Base-by-base conservation (phyloP, 2,329 filamentous ascomycete genomes). In the Clonostachys solani region DNA sequence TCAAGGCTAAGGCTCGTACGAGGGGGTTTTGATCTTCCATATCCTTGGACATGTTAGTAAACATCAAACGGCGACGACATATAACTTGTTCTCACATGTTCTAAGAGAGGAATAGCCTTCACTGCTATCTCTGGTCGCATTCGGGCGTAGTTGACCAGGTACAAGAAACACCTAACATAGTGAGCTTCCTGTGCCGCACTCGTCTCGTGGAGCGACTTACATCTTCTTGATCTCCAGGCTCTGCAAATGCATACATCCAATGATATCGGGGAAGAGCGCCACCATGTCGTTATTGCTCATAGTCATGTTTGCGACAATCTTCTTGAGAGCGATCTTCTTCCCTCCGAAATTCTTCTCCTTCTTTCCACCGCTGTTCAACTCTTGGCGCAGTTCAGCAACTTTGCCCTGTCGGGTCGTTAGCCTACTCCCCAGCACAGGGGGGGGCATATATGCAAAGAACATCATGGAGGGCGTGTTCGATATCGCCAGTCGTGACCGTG, bases 241-340 rank as follows among this genome's bases (percentile, higher is more conserved):
- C 45, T 86, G 87, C 52, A 99, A 89, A 58, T 89, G 84, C 94
- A 99, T 99, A 75, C 92, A 97, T 52, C 78, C 84, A 57, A 99
- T 89, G 50, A 99, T 87, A 64, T 99, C 94, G 16, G 92, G 91
- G 59, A 99, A 99, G 45, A 99, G 76, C 37, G 90, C 91, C 47
- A 97, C 87, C 94, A 99, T 99, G 68, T 99, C 94, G 63, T 97
- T 99, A 73, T 99, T 99, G 81, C 92, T 97, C 94, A 99, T 99
- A 54, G 94, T 99, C 94, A 99, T 99, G 66, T 99, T 99, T 65
- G 94, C 94, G 59, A 99, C 94, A 57, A 99, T 97, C 79, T 96
- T 96, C 80, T 99, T 99, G 53, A 99, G 79, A 12, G 94, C 92
- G 63, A 96, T 95, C 81, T 97, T 97, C 78, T 97, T 99, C 55